phyloP scores from a whole-genome alignment of 2,329 filamentous ascomycete genomes.

The Hypoxylon sp. region DNA sequence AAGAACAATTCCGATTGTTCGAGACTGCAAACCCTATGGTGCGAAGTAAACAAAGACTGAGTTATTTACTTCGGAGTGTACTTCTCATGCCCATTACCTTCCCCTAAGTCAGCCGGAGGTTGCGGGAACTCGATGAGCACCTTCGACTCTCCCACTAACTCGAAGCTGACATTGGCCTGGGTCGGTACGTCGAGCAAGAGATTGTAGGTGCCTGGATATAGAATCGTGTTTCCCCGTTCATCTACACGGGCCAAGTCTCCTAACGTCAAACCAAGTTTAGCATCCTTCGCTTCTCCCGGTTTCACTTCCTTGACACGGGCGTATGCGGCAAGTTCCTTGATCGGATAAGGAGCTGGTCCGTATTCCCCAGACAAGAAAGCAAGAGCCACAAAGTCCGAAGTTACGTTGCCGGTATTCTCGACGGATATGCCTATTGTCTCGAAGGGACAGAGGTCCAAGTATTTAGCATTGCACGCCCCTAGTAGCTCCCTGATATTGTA shows the following conservation, averaged over 20 bases:
- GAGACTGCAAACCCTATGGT: background rate
- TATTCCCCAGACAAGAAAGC: conserved; percentile 59
- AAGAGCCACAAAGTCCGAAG: conserved; percentile 64
- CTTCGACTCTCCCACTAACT: conserved; percentile 57
- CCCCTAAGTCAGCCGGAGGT: conserved; percentile 47
- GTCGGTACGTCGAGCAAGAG: conserved; percentile 59
- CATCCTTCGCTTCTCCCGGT: conserved; percentile 47
- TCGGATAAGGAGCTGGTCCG: conserved; percentile 62
- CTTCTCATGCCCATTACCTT: conserved; percentile 49
- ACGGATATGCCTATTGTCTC: conserved; percentile 57
- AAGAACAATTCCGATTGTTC: background rate
- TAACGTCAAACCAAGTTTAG: conserved; percentile 58
- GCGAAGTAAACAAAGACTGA: background rate
- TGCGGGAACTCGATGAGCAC: conserved; percentile 57
- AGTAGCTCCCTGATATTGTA: conserved; percentile 57
- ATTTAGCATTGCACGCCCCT: conserved; percentile 50
- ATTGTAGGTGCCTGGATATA: conserved; percentile 64
- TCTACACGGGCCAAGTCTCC: conserved; percentile 62
- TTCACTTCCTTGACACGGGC: conserved; percentile 55
- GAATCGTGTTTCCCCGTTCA: conserved; percentile 61
- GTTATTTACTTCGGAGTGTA: conserved; percentile 30
- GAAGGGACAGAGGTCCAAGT: conserved; percentile 59
- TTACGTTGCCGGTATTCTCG: conserved; percentile 58
- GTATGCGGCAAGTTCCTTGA: conserved; percentile 63
- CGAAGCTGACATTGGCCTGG: conserved; percentile 57